Percentiles rank a stretch among this genome's conserved stretches.
phyloP scores from a whole-genome alignment of 2,329 filamentous ascomycete genomes.

The Hymenoscyphus repandus region DNA sequence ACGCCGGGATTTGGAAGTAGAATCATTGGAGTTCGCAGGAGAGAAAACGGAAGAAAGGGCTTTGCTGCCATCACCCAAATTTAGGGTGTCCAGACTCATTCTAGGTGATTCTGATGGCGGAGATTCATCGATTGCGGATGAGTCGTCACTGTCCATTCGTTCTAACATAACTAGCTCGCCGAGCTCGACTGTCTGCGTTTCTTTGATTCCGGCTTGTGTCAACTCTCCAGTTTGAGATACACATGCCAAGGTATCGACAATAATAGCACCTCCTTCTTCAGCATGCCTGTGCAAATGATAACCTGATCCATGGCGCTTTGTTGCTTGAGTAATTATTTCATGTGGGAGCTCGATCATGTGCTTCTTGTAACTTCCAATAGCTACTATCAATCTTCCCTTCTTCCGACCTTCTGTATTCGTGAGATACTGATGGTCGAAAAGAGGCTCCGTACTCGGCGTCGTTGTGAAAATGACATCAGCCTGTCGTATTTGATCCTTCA shows the following conservation, averaged over 20 bases:
- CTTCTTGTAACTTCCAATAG: constrained; percentile 63
- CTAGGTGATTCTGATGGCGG: not conserved
- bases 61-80: not conserved
- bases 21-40: not conserved
- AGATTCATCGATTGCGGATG: constrained; percentile 1
- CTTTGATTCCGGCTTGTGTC: constrained; percentile 67
- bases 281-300: constrained; percentile 64
- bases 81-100: constrained; percentile 5
- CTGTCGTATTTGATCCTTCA: constrained; percentile 65
- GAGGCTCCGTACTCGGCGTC: constrained; percentile 66
- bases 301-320: constrained; percentile 46
- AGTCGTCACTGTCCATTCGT: constrained; percentile 15
- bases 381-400: constrained; percentile 67
- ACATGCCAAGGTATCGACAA: constrained; percentile 74
- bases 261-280: constrained; percentile 57
- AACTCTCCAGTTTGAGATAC: constrained; percentile 83
- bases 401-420: constrained; percentile 65
- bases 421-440: constrained; percentile 71
- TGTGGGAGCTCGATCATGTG: constrained; percentile 81
- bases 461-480: constrained; percentile 86
- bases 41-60: not conserved
- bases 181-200: constrained; percentile 76
- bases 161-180: constrained; percentile 71
- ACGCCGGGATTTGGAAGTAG: not conserved
- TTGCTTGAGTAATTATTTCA: constrained; percentile 64